Evolutionary conservation across 768 basidiomycete genomes (phyloP).

Genomic region (Leucocoprinus birnbaumii): DNA sequence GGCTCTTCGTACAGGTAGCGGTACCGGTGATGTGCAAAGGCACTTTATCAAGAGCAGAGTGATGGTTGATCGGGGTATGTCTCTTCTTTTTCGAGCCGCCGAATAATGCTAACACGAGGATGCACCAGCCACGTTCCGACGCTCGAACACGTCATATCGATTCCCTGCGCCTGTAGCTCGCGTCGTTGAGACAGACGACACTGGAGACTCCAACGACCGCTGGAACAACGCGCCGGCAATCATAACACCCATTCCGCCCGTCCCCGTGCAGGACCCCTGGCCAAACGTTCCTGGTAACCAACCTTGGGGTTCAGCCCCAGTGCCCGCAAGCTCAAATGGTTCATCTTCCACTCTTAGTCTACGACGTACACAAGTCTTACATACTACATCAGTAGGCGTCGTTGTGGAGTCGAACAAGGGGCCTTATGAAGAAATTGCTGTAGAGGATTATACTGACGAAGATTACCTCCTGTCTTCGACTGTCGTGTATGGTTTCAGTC

Average conservation of each 20-base stretch:
- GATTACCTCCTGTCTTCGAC: slow-evolving; percentile 55
- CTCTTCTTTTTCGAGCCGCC: background rate
- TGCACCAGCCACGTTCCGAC: slow-evolving; percentile 42
- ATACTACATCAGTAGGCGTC: slow-evolving; percentile 4
- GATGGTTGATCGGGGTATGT: slow-evolving; percentile 56
- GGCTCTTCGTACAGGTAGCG: slow-evolving; percentile 31
- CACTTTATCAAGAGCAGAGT: slow-evolving; percentile 55
- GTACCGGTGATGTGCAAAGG: slow-evolving; percentile 27
- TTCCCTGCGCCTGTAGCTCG: slow-evolving; percentile 36
- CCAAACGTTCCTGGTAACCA: too few species aligned
- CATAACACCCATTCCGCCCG: too few species aligned
- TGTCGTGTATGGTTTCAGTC: slow-evolving; percentile 60
- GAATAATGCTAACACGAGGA: background rate
- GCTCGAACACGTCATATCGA: slow-evolving; percentile 47
- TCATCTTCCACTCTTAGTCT: background rate
- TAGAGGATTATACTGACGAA: slow-evolving; percentile 43
- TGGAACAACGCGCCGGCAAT: too few species aligned
- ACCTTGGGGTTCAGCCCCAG: too few species aligned
- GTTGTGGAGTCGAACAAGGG: slow-evolving; percentile 14
- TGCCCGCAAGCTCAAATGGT: background rate
- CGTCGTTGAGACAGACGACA: slow-evolving; percentile 14
- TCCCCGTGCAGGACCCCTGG: too few species aligned
- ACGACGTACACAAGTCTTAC: too few species aligned
- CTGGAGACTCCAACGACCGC: background rate
- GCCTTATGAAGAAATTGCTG: slow-evolving; percentile 20